Percentiles rank a stretch among this genome's conserved stretches.
Evolutionary conservation across 352 stramenopile genomes (phyloP).

Genomic region (Globisporangium uncinulatum): DNA sequence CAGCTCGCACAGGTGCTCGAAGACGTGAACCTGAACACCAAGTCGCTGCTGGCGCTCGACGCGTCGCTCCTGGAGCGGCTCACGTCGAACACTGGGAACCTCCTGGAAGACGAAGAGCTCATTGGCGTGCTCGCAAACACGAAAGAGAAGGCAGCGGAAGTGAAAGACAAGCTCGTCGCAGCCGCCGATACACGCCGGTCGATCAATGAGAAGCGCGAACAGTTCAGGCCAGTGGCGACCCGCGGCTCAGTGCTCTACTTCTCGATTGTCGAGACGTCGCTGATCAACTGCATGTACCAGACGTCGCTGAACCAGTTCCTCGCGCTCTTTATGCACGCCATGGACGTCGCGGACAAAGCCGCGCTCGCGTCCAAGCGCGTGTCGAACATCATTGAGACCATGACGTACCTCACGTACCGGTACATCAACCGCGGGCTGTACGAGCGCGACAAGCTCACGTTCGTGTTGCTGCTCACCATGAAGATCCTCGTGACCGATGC

Average conservation of each 20-base stretch:
- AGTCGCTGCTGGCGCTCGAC: slow-evolving; percentile 94
- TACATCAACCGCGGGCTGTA: slow-evolving; percentile 99
- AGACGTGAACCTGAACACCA: slow-evolving; percentile 98
- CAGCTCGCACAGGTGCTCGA: slow-evolving; percentile 98
- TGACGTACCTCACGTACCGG: slow-evolving; percentile 98
- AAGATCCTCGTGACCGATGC: slow-evolving; percentile 97
- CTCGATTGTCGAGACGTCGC: slow-evolving; percentile 96
- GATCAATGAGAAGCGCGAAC: slow-evolving; percentile 98
- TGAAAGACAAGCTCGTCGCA: slow-evolving; percentile 96
- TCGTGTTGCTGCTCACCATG: slow-evolving; percentile 95
- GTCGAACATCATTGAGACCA: slow-evolving; percentile 98
- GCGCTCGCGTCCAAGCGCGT: slow-evolving; percentile 97
- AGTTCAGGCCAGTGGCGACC: slow-evolving; percentile 97
- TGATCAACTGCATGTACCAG: slow-evolving; percentile 99
- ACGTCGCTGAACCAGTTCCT: slow-evolving; percentile 98
- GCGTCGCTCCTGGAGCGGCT: slow-evolving; percentile 94
- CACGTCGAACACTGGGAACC: slow-evolving; percentile 96
- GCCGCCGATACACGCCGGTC: slow-evolving; percentile 95
- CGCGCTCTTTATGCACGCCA: slow-evolving; percentile 96
- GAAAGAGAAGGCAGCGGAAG: slow-evolving; percentile 97
- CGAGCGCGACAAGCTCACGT: slow-evolving; percentile 98
- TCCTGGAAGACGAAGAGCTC: slow-evolving; percentile 98
- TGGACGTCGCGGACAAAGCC: slow-evolving; percentile 96
- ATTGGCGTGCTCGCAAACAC: slow-evolving; percentile 97
- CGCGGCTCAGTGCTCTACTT: slow-evolving; percentile 98